Base-by-base conservation (phyloP, 352 stramenopile species). In the Globisporangium takayamanum region DNA sequence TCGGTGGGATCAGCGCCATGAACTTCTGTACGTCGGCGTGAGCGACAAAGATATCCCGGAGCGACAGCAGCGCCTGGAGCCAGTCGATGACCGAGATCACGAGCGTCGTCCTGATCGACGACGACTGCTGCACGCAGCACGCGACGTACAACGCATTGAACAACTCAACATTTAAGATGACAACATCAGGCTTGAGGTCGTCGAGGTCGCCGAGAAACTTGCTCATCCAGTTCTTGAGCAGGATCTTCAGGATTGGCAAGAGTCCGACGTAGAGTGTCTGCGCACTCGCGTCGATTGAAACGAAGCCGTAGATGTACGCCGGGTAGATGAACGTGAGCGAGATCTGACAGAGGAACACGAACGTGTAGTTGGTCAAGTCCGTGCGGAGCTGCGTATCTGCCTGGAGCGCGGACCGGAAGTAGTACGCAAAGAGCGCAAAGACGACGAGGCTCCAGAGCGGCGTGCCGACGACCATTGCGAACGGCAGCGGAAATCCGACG, bases 401-500 rank as follows among this genome's bases (percentile, higher is more conserved):
- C 14, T 53, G 63, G 39, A 85, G 30, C 12, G 54, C 60, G 5
- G 36, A 3, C 0, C 64, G 59, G 42, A 71, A 84, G 28, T 62
- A 62, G n/a, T 54, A 48, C 4, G 33, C 61, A 33, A 72, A 70
- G 45, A 62, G 67, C 7, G 65, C 22, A 5, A 70, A 41, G 1
- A 80, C 33, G 15, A 64, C 55, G 1, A 47, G 25, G 1, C 59
- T 64, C 61, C 62, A 78, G 1, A 59, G 50, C 0, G 63, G 59
- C 15, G 66, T 71, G 2, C 59, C 69, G 3, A 73, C 26, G 5
- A 69, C 50, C 2, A 73, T 22, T n/a, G 53, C 57, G 48, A 82
- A 82, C 7, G 75, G 68, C 26, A 85, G 41, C 11, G 75, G 73
- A 42, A 77, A 85, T 2, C 70, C 75, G n/a, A 80, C 59, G 1